Evolutionary conservation across 257 asterid genomes (phyloP).

Genomic region (Scutellaria baicalensis): DNA sequence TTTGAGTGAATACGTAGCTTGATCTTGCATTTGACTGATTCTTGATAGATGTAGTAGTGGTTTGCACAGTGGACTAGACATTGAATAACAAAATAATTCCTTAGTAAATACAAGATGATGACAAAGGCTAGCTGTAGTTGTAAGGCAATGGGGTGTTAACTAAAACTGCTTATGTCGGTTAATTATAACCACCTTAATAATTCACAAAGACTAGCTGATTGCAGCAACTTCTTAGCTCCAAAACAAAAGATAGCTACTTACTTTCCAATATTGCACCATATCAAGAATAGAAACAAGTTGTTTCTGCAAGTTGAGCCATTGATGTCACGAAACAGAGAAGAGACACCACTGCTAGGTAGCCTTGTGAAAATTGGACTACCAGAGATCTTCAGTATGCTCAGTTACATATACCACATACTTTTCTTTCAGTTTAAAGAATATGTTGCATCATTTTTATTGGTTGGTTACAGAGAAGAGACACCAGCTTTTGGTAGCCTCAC

Average conservation of each 20-base stretch:
- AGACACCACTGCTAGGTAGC: neutral
- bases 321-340: neutral
- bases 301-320: too few species aligned
- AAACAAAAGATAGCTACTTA: too few species aligned
- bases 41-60: slow-evolving; percentile 20
- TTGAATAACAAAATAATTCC: slow-evolving; percentile 8
- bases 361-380: neutral
- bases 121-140: too few species aligned
- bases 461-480: too few species aligned
- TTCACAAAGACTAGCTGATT: neutral
- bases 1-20: slow-evolving; percentile 22
- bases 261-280: too few species aligned
- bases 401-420: neutral
- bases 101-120: neutral
- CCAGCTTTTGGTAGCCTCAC: too few species aligned
- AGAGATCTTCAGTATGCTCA: neutral
- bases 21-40: slow-evolving; percentile 36
- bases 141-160: neutral
- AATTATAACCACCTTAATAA: neutral
- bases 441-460: too few species aligned
- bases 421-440: too few species aligned
- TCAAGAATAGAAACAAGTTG: too few species aligned
- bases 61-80: slow-evolving; percentile 40
- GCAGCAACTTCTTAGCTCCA: neutral
- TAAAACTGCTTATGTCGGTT: neutral